Evolutionary conservation across 192 early-diverging fungal species (phyloP), one percentile per base, ranked within the genome.

Genomic region (Linnemannia hyalina): DNA sequence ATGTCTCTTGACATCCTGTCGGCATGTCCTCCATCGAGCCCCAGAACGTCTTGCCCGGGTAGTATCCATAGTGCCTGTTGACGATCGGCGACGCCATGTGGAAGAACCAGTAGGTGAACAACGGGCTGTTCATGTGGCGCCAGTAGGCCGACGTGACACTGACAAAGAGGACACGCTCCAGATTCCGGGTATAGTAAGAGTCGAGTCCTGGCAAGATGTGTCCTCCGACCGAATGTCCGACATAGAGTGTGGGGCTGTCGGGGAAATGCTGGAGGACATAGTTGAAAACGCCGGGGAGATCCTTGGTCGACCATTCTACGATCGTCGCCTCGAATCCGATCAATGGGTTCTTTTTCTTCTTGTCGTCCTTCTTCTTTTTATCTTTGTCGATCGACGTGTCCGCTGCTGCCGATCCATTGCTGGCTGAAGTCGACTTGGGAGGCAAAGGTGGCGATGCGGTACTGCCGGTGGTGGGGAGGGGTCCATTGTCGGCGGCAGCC

Each of bases 31-130:
- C 84, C 84, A 86, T 86, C 23, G 84, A 68, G 10, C 72, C 72
- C 84, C 84, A 86, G 4, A 86, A 54, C 3, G 84, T 81, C 68
- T 86, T 86, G 46, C 84, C 84, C 1, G 84, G 84, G 54, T 75
- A 86, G 42, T 49, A 86, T 44, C 84, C 84, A 35, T 86, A 86
- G 7, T 52, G 75, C 9, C 36, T 29, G 23, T 86, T 86, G 63
- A 81, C 68, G 10, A 86, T 68, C 0, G 84, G 84, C 20, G 84
- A 86, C 23, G 84, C 84, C 22, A 86, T 70, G 32, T 73, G 77
- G 63, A 86, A 86, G 79, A 86, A 86, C 84, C 84, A 86, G 72
- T 86, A 86, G 18, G 41, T 81, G 76, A 86, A 86, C 52, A 86
- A 41, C 8, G 84, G 84, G 35, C 74, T 77, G 36, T 86, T 86